These are phyloP conservation scores for Trichoderma sp. DNA, from an alignment of 2,329 filamentous ascomycete genomes.

Conservation along the genomic window DNA sequence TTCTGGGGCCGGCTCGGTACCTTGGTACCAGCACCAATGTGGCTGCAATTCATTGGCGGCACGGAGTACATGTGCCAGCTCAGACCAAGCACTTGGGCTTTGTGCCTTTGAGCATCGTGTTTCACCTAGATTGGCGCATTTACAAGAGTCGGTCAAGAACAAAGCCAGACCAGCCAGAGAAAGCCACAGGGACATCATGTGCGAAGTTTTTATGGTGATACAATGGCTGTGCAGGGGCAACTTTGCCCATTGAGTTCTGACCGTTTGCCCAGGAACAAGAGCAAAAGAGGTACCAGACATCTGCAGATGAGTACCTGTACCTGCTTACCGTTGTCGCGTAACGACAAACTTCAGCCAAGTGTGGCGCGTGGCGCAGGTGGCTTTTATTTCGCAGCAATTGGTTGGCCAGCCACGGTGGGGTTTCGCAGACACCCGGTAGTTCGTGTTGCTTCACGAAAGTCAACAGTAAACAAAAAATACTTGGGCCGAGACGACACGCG, in stretches of 20 bases:
- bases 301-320: background rate
- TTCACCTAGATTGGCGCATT: background rate
- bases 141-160: background rate
- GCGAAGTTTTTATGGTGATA: background rate
- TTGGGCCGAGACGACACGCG: background rate
- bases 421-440: background rate
- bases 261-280: background rate
- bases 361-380: conserved; percentile 10
- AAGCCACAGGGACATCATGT: background rate
- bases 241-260: conserved; percentile 3
- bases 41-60: background rate
- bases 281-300: background rate
- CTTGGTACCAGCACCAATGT: background rate
- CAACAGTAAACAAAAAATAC: conserved; percentile 17
- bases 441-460: conserved; percentile 8
- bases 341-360: background rate
- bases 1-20: background rate
- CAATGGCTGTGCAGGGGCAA: background rate
- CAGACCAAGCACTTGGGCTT: background rate
- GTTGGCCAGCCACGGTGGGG: background rate
- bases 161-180: background rate
- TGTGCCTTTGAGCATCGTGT: background rate
- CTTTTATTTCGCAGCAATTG: background rate
- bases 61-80: background rate
- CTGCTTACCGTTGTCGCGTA: background rate